Evolutionary conservation across 192 early-diverging fungal species (phyloP).

Genomic region (Anaeromyces robustus): DNA sequence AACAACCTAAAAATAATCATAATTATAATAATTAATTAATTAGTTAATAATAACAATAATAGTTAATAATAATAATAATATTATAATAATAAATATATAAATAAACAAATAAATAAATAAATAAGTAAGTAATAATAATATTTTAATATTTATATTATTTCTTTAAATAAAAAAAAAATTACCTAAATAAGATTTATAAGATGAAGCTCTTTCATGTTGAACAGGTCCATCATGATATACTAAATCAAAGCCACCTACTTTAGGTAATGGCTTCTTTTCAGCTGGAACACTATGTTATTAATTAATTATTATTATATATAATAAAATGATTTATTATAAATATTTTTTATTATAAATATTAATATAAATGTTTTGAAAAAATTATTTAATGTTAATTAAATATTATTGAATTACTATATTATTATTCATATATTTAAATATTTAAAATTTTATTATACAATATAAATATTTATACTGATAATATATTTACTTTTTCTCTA

Average conservation of each 20-base stretch:
- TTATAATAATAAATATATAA: too few relatives aligned
- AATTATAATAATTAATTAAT: too few relatives aligned
- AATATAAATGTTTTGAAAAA: background rate
- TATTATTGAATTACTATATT: background rate
- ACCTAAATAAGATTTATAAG: background rate
- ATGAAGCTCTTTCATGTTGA: constrained; percentile 25
- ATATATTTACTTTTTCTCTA: constrained; percentile 20
- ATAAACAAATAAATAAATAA: too few relatives aligned
- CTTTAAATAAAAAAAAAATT: too few relatives aligned
- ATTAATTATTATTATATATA: background rate
- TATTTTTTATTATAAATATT: background rate
- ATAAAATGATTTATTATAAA: background rate
- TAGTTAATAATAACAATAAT: too few relatives aligned
- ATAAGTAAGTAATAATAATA: too few relatives aligned
- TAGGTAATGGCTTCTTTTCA: constrained; percentile 15
- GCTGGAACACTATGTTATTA: constrained; percentile 2
- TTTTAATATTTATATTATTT: too few relatives aligned
- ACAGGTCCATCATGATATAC: constrained; percentile 48
- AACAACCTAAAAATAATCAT: too few relatives aligned
- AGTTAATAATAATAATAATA: too few relatives aligned
- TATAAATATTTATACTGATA: too few relatives aligned
- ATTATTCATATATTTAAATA: too few relatives aligned
- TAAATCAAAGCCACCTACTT: constrained; percentile 47
- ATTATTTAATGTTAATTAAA: background rate
- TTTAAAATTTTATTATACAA: too few relatives aligned